These are phyloP conservation scores for Penicillium ucsense DNA, from an alignment of 495 filamentous ascomycete genomes.

Conservation along the genomic window DNA sequence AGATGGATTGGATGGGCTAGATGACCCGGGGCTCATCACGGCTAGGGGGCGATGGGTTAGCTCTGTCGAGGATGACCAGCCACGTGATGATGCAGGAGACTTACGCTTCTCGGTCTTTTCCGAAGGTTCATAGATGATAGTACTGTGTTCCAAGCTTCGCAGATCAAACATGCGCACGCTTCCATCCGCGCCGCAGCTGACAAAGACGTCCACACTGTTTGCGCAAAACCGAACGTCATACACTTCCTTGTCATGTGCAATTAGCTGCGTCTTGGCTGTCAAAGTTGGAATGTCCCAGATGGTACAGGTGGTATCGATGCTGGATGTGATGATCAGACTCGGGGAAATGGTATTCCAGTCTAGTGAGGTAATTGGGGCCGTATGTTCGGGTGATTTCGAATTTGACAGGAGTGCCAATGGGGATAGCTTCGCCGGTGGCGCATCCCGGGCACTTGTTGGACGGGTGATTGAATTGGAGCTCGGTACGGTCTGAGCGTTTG, in stretches of 20 bases:
- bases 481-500: conserved; percentile 39
- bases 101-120: conserved; percentile 79
- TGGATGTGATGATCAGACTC: conserved; percentile 94
- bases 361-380: conserved; percentile 86
- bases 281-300: conserved; percentile 99
- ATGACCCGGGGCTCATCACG: conserved; percentile 43
- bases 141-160: conserved; percentile 91
- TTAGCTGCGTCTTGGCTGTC: conserved; percentile 96
- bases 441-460: conserved; percentile 51
- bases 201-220: conserved; percentile 93
- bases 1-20: conserved; percentile 57
- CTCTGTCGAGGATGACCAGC: background rate
- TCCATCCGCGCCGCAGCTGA: conserved; percentile 93
- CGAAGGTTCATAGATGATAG: conserved; percentile 96
- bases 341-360: conserved; percentile 98
- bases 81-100: background rate
- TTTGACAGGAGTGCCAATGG: conserved; percentile 91
- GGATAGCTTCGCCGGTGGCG: conserved; percentile 73
- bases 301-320: conserved; percentile 99
- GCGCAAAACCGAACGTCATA: conserved; percentile 98
- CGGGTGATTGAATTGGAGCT: conserved; percentile 67
- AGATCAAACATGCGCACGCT: conserved; percentile 99
- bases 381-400: conserved; percentile 96
- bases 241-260: conserved; percentile 98
- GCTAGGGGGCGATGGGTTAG: background rate